Evolutionary conservation across 2,329 filamentous ascomycete genomes (phyloP).

Genomic region (Aciculosporium take): DNA sequence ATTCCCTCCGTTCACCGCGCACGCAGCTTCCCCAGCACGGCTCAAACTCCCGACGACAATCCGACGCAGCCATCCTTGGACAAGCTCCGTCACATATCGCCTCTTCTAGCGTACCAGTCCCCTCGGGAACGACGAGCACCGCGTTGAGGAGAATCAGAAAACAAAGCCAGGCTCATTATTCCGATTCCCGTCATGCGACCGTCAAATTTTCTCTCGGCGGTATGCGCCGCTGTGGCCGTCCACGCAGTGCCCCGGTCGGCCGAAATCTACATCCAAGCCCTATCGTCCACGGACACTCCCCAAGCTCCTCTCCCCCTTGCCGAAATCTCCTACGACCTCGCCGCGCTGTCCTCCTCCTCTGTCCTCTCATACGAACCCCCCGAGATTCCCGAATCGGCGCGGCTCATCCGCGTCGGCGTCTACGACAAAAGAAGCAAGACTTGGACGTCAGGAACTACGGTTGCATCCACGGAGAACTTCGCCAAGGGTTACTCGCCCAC

Average conservation of each 20-base stretch:
- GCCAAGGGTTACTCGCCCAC: conserved; percentile 46
- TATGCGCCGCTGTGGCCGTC: conserved; percentile 28
- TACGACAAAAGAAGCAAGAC: conserved; percentile 32
- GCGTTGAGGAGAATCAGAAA: background rate
- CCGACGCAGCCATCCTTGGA: too few species aligned
- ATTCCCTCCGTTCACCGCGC: background rate
- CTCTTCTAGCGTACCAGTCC: background rate
- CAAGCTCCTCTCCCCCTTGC: conserved; percentile 31
- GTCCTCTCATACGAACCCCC: conserved; percentile 43
- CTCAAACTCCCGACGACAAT: too few species aligned
- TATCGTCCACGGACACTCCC: conserved; percentile 21
- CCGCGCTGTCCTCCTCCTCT: conserved; percentile 27
- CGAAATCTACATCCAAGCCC: conserved; percentile 40
- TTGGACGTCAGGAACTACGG: conserved; percentile 43
- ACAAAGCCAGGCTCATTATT: background rate
- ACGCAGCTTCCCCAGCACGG: background rate
- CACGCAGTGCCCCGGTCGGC: conserved; percentile 29
- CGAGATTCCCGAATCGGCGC: conserved; percentile 29
- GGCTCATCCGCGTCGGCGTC: conserved; percentile 43
- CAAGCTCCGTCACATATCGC: background rate
- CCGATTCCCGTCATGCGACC: conserved; percentile 25
- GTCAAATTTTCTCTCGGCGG: conserved; percentile 24
- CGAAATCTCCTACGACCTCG: conserved; percentile 39
- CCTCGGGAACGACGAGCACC: background rate
- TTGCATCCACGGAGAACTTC: conserved; percentile 42